Evolutionary conservation across 2,329 filamentous ascomycete species (phyloP), one percentile per base, ranked within the genome.

Genomic region (Samsoniella hepiali): DNA sequence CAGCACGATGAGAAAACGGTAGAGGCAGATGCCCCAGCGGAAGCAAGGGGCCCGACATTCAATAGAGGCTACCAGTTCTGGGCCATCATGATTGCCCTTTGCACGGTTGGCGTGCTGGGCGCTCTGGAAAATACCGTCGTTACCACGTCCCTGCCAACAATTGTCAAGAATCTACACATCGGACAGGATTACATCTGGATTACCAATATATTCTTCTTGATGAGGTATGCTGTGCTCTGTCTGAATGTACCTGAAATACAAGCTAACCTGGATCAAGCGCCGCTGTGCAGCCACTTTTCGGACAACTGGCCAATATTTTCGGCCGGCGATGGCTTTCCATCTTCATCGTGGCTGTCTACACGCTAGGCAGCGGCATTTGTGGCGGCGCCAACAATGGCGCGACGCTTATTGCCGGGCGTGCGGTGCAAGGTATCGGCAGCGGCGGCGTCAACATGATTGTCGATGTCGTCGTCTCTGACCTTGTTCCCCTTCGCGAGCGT

Each of bases 401-500:
- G 0, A 74, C 77, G 63, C 69, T 85, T 7, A 80, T 85, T 13
- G 73, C 73, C 11, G 69, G 67, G 3, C 62, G 65, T 7, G 58
- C 11, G 11, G 44, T 84, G 3, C 80, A 84, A 63, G 82, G 82
- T 2, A 51, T 65, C 13, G 66, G 66, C 32, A 29, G 56, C 13
- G 63, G 65, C 10, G 66, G 66, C 9, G 49, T 63, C 13, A 64
- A 55, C 34, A 42, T 61, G 80, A 60, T 72, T 71, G 54, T 67
- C 78, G 50, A 65, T 11, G 22, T 67, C 31, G 61, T 68, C n/a
- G 29, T 69, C 2, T 63, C 73, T 36, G 82, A 84, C 63, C 69
- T 84, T 1, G 75, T 83, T 0, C 79, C 81, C 1, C 68, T 84
- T 5, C 70, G 76, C 2, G 71, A 81, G 64, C 69, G 81, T 55